These are phyloP conservation scores for Blastomyces gilchristii DNA, from an alignment of 2,329 filamentous ascomycete species.

Conservation along the genomic window DNA sequence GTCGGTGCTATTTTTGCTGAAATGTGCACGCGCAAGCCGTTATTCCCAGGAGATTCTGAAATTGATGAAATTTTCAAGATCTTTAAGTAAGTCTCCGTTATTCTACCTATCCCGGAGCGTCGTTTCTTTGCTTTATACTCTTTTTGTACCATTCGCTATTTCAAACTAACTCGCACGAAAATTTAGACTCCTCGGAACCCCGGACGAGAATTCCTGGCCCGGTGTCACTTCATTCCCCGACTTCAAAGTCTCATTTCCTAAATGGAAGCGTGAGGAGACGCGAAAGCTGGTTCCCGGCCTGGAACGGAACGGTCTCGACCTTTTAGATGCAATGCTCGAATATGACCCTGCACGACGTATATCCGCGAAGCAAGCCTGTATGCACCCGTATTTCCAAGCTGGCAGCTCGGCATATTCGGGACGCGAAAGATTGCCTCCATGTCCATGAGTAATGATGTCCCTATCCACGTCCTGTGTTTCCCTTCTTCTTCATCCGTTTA, in stretches of 20 bases:
- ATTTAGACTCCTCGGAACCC: conserved; percentile 64
- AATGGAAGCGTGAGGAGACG: conserved; percentile 66
- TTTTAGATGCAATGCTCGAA: conserved; percentile 59
- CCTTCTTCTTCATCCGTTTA: too few species aligned
- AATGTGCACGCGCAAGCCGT: conserved; percentile 87
- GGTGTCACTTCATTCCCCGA: conserved; percentile 91
- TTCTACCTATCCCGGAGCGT: conserved; percentile 21
- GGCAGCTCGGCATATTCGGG: conserved; percentile 41
- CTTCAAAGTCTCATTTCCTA: conserved; percentile 85
- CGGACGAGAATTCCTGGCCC: conserved; percentile 71
- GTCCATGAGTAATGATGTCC: conserved; percentile 26
- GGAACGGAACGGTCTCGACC: conserved; percentile 48
- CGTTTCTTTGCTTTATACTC: background rate
- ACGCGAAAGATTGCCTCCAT: conserved; percentile 30
- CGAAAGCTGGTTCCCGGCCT: conserved; percentile 59
- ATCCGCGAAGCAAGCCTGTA: conserved; percentile 76
- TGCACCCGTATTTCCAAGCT: conserved; percentile 69
- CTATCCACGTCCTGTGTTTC: background rate
- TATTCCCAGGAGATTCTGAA: conserved; percentile 87
- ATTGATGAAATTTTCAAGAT: conserved; percentile 94
- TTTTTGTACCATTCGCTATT: background rate
- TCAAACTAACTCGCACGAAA: conserved; percentile 4
- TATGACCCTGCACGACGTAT: conserved; percentile 82
- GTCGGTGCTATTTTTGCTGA: conserved; percentile 91
- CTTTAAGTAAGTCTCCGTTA: conserved; percentile 63